phyloP scores from a whole-genome alignment of 2,329 filamentous ascomycete species.

The Phaeosphaeria sp. region DNA sequence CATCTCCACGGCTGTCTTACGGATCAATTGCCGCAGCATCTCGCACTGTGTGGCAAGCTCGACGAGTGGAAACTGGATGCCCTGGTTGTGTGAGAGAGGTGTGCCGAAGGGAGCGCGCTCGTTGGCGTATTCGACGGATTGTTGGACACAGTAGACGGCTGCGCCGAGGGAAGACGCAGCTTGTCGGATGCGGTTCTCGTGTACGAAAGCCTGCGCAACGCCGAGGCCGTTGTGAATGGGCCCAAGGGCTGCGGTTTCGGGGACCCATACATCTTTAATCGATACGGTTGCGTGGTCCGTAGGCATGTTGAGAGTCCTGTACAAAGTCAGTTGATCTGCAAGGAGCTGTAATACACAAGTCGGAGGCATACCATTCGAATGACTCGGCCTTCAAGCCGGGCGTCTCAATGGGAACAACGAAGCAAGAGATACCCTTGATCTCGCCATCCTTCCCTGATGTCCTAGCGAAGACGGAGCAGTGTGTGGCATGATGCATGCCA shows the following conservation, averaged over 20 bases:
- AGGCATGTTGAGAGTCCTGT: constrained; percentile 68
- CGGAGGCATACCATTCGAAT: constrained; percentile 59
- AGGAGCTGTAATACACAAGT: neutral
- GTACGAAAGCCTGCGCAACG: constrained; percentile 69
- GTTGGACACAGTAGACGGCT: constrained; percentile 65
- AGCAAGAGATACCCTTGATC: constrained; percentile 65
- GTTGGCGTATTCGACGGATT: constrained; percentile 63
- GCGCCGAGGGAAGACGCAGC: constrained; percentile 66
- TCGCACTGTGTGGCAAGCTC: constrained; percentile 67
- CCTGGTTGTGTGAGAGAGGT: constrained; percentile 65
- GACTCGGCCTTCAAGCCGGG: constrained; percentile 62
- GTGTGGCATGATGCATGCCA: constrained; percentile 66
- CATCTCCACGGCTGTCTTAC: constrained; percentile 68
- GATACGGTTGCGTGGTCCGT: constrained; percentile 69
- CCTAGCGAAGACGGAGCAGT: constrained; percentile 67
- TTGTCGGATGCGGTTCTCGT: constrained; percentile 71
- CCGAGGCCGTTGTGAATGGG: constrained; percentile 61
- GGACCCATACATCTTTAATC: constrained; percentile 64
- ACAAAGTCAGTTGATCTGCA: too few relatives aligned
- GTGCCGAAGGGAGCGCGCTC: constrained; percentile 62
- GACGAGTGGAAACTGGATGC: constrained; percentile 69
- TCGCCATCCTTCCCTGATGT: constrained; percentile 62
- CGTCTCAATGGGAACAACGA: constrained; percentile 62
- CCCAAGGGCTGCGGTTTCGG: constrained; percentile 60
- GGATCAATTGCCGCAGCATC: constrained; percentile 67